A percentile compares a stretch with the other conserved stretches of the same genome.
phyloP scores from a whole-genome alignment of 2,329 filamentous ascomycete genomes.

The Calycina herbarum region DNA sequence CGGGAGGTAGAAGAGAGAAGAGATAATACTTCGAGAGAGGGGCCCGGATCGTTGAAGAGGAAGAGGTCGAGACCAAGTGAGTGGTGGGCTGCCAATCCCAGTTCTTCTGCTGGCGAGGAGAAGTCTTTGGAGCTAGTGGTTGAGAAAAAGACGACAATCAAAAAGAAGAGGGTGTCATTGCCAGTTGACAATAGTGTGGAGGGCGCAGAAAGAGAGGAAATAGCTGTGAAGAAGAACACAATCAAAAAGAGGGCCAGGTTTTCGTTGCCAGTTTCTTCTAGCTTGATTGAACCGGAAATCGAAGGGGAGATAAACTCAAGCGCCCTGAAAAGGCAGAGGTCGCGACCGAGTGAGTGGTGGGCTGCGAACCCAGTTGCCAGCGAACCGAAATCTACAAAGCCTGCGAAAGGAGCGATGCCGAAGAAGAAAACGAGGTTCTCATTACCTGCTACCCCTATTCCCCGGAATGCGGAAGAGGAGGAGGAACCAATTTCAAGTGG shows the following conservation, averaged over 20 bases:
- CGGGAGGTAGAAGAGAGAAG: not conserved
- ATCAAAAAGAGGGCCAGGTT: not conserved
- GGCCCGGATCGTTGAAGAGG: not conserved
- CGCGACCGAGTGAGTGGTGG: slow-evolving; percentile 1
- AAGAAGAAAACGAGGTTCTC: slow-evolving; percentile 5
- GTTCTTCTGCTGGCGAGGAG: not conserved
- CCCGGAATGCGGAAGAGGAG: not conserved
- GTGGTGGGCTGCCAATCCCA: not conserved
- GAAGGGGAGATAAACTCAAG: not conserved
- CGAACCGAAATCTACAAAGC: not conserved
- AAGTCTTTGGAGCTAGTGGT: not conserved
- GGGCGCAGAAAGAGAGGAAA: not conserved
- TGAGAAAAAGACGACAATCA: not conserved
- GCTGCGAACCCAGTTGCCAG: not conserved
- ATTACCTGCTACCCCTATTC: not conserved
- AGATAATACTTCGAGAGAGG: not conserved
- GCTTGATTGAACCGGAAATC: not conserved
- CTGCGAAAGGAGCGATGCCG: not conserved
- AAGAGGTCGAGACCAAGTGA: not conserved
- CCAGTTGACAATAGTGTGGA: not conserved
- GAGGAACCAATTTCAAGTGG: not conserved
- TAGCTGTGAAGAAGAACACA: not conserved
- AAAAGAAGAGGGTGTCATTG: not conserved
- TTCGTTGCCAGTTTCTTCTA: not conserved
- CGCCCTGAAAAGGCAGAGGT: not conserved